phyloP scores from a whole-genome alignment of 169 alveolate genomes.

The Cryptosporidium viatorum region DNA sequence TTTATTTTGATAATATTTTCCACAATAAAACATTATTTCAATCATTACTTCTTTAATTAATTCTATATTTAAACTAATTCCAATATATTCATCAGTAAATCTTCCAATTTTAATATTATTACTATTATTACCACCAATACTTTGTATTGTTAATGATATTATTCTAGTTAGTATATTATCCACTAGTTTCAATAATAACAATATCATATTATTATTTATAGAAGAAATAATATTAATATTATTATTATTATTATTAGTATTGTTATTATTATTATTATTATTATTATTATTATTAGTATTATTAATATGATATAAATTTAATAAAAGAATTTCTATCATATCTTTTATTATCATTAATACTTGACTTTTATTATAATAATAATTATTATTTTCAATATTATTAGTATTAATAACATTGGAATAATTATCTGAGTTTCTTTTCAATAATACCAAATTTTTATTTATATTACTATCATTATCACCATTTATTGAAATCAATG shows the following conservation, averaged over 20 bases:
- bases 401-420: conserved; percentile 12
- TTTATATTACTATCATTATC: conserved; percentile 57
- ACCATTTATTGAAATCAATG: conserved; percentile 37
- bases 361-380: conserved; percentile 31
- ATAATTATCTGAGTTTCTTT: conserved; percentile 52
- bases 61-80: neutral
- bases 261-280: conserved; percentile 16
- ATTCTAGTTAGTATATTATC: neutral
- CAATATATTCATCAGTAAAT: neutral
- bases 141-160: neutral
- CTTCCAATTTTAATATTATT: neutral
- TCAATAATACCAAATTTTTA: conserved; percentile 52
- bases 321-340: conserved; percentile 48
- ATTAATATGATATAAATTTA: neutral
- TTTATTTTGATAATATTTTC: neutral
- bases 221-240: conserved; percentile 9
- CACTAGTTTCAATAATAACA: neutral
- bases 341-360: neutral
- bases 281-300: conserved; percentile 14
- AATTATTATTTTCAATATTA: conserved; percentile 49
- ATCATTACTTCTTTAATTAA: conserved; percentile 7
- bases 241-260: neutral
- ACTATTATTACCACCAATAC: neutral
- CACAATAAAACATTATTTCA: neutral
- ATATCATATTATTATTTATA: conserved; percentile 15